Conservation (phyloP, 768 basidiomycete species). For the Boletus tylopilopsis region DNA sequence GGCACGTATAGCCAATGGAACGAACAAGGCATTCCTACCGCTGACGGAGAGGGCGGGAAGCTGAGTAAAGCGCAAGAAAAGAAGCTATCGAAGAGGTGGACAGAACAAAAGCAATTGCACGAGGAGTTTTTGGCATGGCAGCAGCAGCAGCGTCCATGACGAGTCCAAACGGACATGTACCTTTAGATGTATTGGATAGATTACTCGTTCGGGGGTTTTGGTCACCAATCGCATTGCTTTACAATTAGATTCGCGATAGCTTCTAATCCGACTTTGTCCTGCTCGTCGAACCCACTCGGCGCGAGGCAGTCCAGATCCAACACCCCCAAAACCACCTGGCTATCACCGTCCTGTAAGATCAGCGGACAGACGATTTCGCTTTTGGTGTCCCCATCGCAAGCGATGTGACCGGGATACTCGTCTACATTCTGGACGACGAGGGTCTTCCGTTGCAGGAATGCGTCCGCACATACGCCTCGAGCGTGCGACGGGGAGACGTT, state of each 20-base stretch:
- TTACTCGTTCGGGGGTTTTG: constrained; percentile 20
- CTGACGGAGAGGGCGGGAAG: constrained; percentile 82
- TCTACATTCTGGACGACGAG: constrained; percentile 77
- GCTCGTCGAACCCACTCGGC: constrained; percentile 65
- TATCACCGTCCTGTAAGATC: constrained; percentile 33
- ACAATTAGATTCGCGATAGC: constrained; percentile 64
- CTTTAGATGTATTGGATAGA: constrained; percentile 1
- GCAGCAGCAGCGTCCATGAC: constrained; percentile 23
- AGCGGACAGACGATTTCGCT: constrained; percentile 90
- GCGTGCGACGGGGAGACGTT: constrained; percentile 46
- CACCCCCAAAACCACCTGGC: constrained; percentile 47
- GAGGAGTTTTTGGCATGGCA: constrained; percentile 66
- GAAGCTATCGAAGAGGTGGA: constrained; percentile 72
- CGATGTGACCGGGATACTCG: constrained; percentile 86
- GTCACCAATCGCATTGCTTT: constrained; percentile 67
- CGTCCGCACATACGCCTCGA: constrained; percentile 85
- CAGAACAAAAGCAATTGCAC: constrained; percentile 72
- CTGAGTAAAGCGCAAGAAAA: constrained; percentile 79
- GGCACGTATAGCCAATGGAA: constrained; percentile 83
- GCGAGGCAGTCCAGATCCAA: constrained; percentile 86
- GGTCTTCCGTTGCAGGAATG: constrained; percentile 54
- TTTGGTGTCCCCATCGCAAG: constrained; percentile 87
- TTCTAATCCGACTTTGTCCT: constrained; percentile 76
- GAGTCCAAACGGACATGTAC: not conserved
- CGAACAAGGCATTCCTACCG: constrained; percentile 77